These are phyloP conservation scores for Penicillium sp. DNA, from an alignment of 2,329 filamentous ascomycete genomes.

Conservation along the genomic window DNA sequence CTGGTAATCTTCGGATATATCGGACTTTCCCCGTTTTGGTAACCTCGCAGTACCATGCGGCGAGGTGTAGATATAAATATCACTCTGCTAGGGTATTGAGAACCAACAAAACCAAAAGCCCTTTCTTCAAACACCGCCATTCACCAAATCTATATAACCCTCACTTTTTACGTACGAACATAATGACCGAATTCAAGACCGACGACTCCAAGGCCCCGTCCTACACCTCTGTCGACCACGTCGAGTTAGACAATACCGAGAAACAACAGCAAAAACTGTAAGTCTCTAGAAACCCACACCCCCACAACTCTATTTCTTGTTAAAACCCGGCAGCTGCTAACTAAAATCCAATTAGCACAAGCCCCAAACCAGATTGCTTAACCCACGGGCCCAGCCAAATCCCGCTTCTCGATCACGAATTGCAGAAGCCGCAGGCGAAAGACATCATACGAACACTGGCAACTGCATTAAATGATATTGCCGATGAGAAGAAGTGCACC, in stretches of 20 bases:
- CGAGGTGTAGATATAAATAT: neutral
- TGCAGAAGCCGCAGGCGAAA: conserved; percentile 4
- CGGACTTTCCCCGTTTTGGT: neutral
- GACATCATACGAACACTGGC: conserved; percentile 1
- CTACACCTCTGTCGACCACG: neutral
- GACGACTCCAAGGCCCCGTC: neutral
- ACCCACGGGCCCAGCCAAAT: conserved; percentile 8
- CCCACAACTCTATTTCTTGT: neutral
- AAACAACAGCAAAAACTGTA: neutral
- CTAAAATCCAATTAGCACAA: neutral
- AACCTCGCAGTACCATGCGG: too few relatives aligned
- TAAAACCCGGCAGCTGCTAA: neutral
- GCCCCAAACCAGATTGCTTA: conserved; percentile 1
- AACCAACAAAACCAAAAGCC: neutral
- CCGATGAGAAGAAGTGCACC: conserved; percentile 8
- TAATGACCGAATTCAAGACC: neutral
- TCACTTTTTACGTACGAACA: neutral
- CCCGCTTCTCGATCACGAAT: conserved; percentile 5
- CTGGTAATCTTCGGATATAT: neutral
- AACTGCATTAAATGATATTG: conserved; percentile 7
- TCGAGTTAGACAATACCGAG: neutral
- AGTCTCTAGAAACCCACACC: neutral
- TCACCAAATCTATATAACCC: neutral
- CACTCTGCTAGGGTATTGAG: neutral
- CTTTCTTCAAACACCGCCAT: too few relatives aligned